Base-by-base conservation (phyloP, 1,284 basidiomycete species). In the Puccinia novopanici region DNA sequence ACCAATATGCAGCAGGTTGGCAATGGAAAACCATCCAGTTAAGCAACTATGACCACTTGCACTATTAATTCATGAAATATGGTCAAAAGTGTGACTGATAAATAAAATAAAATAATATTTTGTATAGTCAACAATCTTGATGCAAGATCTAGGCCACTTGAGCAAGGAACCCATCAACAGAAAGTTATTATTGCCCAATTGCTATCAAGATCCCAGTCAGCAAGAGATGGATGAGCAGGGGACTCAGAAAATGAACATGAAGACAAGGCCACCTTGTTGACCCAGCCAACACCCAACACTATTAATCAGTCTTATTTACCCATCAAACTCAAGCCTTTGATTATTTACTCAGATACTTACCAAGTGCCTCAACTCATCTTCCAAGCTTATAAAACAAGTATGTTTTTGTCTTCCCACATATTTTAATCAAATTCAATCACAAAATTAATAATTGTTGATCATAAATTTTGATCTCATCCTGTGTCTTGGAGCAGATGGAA, bases 311-410 rank as follows among this genome's bases (percentile, higher is more conserved):
- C 37, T 48, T 37, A 50, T 27, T 5, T 30, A 17, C 48, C 22
- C 2, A 75, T 75, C 74, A 75, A 75, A 24, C 50, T 40, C 42
- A 17, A 63, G 19, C 5, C 59, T 52, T 75, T 42, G 13, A 42
- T 75, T 6, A 34, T 75, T 24, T 75, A 65, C 42, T 75, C 74
- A n/a, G 57, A 75, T 13, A 48, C 74, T 22, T 75, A 75, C 65
- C 24, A 37, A 50, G 59, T 63, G 27, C 74, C 74, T 52, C 74
- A 75, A 19, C 61, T 75, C 24, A 45, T 75, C 42, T 75, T 75
- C n/a, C 57, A 75, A 50, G 74, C 74, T 5, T 75, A 75, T 24
- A 75, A 50, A 27, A 37, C 45, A 61, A 57, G 74, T 63, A 2
- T 13, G 27, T 75, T n/a, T 24, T 4, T 24, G 1, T 40, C n/a